Evolutionary conservation across 257 asterid species (phyloP), one percentile per base, ranked within the genome.

Genomic region (Mitragyna speciosa): DNA sequence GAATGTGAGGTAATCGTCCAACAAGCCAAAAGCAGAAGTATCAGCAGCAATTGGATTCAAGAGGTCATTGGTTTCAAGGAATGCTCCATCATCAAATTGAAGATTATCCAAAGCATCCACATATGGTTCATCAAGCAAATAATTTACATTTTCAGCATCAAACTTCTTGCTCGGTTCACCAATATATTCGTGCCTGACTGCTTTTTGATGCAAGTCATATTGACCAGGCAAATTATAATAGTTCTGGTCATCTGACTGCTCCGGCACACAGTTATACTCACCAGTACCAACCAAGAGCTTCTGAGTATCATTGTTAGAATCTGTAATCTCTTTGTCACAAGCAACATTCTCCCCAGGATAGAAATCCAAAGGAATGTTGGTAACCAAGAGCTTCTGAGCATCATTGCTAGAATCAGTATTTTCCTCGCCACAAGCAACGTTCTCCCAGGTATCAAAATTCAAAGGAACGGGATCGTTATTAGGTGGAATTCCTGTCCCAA

Each of bases 51-150:
- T 77, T 2, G 95, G 93, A 84, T 83, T 82, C 30, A 89, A 47
- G 48, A 96, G 90, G 86, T 96, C 97, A 79, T 87, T 86, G 66
- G 96, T 86, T 84, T 94, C 97, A 69, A 91, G 82, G 79, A 89
- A 90, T 72, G 92, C 91, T 68, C 89, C 94, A 76, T 83, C 88
- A 43, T 83, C 89, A 83, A 82, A 91, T 61, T 76, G 86, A 82
- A 83, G 84, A 67, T 82, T 70, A 63, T 83, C 89, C 15, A 82
- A 36, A 54, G 90, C 81, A 85, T 90, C 91, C 74, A 86, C 28
- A 79, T 83, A 85, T 80, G 96, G 92, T 80, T 90, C 91, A 84
- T 88, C 92, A 63, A 85, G 95, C 75, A 88, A 82, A 93, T 73
- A 90, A 83, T 89, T 91, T 78, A 83, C 51, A 73, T 83, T 90